These are phyloP conservation scores for Aspergillus eucalypticola DNA, from an alignment of 2,329 filamentous ascomycete genomes.

Conservation along the genomic window DNA sequence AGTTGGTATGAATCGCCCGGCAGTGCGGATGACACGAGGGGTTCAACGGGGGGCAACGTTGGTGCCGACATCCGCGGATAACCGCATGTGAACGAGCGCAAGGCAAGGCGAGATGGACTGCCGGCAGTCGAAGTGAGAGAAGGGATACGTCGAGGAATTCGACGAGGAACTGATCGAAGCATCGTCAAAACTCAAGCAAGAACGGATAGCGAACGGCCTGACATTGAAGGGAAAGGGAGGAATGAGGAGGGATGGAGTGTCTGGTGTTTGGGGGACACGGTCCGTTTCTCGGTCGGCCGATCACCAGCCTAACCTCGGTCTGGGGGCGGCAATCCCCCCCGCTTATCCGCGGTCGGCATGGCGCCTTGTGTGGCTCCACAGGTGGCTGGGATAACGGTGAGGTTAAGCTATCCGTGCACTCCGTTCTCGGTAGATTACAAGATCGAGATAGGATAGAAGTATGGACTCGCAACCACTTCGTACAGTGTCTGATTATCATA, in stretches of 20 bases:
- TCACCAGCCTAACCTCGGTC: conserved; percentile 2
- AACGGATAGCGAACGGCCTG: background rate
- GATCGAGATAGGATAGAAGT: no score
- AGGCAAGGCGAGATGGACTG: conserved; percentile 27
- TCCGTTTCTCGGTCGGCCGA: conserved; percentile 1
- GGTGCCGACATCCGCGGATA: conserved; percentile 56
- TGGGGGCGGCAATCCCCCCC: conserved; percentile 5
- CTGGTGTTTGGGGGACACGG: background rate
- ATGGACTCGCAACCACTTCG: no score
- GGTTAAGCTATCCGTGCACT: no score
- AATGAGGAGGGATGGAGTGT: background rate
- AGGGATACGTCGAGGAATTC: conserved; percentile 36
- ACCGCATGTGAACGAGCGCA: conserved; percentile 40
- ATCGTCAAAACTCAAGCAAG: conserved; percentile 22
- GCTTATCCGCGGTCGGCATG: background rate
- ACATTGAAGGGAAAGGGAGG: background rate
- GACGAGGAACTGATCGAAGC: conserved; percentile 40
- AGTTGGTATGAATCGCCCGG: conserved; percentile 83
- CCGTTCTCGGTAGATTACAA: no score
- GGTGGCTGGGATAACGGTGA: background rate
- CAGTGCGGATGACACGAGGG: conserved; percentile 61
- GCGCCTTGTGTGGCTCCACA: background rate
- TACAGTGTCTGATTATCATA: no score
- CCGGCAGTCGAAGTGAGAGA: conserved; percentile 20
- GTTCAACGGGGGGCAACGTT: conserved; percentile 54